Base-by-base conservation (phyloP, 2,329 filamentous ascomycete genomes). In the Arachnomyces sp. region DNA sequence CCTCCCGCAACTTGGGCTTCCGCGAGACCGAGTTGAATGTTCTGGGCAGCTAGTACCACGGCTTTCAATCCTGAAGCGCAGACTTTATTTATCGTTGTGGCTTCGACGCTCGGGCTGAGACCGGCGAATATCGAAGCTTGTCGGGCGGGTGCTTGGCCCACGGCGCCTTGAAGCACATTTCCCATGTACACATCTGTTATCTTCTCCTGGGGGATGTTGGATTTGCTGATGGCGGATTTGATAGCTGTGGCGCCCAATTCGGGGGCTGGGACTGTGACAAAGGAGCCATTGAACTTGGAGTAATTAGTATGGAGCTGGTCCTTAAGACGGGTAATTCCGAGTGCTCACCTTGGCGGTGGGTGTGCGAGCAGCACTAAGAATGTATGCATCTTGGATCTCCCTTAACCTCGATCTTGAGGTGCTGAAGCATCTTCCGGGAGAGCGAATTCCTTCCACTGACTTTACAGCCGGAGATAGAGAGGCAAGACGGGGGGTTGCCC, bases 171-270 rank as follows among this genome's bases (percentile, higher is more conserved):
- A 31, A 96, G 74, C 7, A 96, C 92, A 56, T 95, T 94, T 59
- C 92, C 92, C 85, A 96, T 94, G 70, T 96, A 96, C 12, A 96
- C 87, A 65, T 94, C 84, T 48, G 82, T 84, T 56, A 96, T 86
- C 59, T 83, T 84, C 28, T 82, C 79, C 38, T 79, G 63, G 2
- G 92, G 89, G 5, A 96, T 76, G 49, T 79, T 81, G 38, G 89
- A 93, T 65, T 92, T 94, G 52, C 82, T 77, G 39, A 98, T 66
- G 18, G 92, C 92, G 34, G 87, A 83, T 64, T 89, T 92, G 70
- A 98, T 96, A 43, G 89, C 92, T 12, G 81, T 80, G 20, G 90
- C 87, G 50, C 86, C 92, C 34, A 98, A 82, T 56, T 84, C 76
- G n/a, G 92, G 84, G 7, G 89, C 90, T 3, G 88, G 73, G 25